These are phyloP conservation scores for Cichorium intybus DNA, from an alignment of 140 eudicot genomes.

Conservation along the genomic window DNA sequence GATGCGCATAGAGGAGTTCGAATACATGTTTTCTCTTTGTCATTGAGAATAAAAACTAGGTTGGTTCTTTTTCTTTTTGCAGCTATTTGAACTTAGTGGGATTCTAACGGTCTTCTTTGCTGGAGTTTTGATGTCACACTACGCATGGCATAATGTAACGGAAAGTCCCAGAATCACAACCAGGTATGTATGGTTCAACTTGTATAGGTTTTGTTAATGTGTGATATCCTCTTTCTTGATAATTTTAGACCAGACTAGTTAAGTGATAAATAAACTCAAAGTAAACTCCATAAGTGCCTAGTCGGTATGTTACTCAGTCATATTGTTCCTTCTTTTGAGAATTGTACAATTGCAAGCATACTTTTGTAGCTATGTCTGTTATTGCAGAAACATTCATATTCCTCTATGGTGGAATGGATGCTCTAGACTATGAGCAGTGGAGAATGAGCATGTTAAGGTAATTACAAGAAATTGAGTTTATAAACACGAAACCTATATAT, in stretches of 20 bases:
- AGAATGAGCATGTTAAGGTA: slow-evolving; percentile 75
- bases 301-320: too few species aligned
- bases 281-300: too few species aligned
- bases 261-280: too few species aligned
- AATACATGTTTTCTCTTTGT: too few species aligned
- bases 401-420: slow-evolving; percentile 94
- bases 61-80: slow-evolving; percentile 23
- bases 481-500: too few species aligned
- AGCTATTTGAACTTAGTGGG: slow-evolving; percentile 85
- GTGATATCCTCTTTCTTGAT: too few species aligned
- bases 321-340: too few species aligned
- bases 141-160: slow-evolving; percentile 95
- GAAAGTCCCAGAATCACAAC: slow-evolving; percentile 86
- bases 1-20: too few species aligned
- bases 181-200: slow-evolving; percentile 32
- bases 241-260: too few species aligned
- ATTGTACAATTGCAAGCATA: slow-evolving; percentile 53
- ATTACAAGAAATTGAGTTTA: too few species aligned
- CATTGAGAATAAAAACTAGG: too few species aligned
- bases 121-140: slow-evolving; percentile 95
- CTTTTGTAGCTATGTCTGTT: slow-evolving; percentile 89
- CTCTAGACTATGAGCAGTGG: slow-evolving; percentile 89
- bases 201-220: too few species aligned
- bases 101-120: slow-evolving; percentile 86
- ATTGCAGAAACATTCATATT: slow-evolving; percentile 96